A percentile compares a stretch with the other conserved stretches of the same genome.
Evolutionary conservation across 345 rosid genomes (phyloP).

Genomic region (Jatropha curcas): DNA sequence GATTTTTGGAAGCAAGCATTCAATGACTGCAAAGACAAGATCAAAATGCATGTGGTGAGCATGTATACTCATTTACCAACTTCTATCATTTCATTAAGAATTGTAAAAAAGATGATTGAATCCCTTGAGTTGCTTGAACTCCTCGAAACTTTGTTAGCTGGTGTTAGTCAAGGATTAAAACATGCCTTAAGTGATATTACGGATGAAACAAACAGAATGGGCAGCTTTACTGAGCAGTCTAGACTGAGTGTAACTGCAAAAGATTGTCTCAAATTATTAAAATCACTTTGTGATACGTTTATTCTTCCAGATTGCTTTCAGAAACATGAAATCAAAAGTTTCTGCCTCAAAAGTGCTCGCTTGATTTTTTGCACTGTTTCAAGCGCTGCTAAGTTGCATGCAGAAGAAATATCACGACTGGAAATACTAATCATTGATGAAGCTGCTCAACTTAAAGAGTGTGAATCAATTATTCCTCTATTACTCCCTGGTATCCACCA

Average conservation of each 20-base stretch:
- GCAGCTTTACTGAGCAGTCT: neutral
- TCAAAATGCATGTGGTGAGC: neutral
- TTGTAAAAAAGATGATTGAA: neutral
- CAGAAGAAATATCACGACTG: slow-evolving; percentile 15
- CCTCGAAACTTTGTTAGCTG: neutral
- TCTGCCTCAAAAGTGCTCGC: slow-evolving; percentile 35
- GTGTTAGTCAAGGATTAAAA: neutral
- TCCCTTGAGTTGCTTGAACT: slow-evolving; percentile 2
- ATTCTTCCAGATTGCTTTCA: neutral
- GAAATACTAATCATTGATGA: slow-evolving; percentile 46
- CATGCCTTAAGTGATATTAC: neutral
- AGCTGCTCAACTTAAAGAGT: slow-evolving; percentile 60
- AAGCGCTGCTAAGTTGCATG: slow-evolving; percentile 35
- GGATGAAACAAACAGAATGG: neutral
- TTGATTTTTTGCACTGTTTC: slow-evolving; percentile 49
- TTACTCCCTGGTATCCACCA: slow-evolving; percentile 43
- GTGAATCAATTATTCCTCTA: slow-evolving; percentile 49
- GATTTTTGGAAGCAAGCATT: neutral
- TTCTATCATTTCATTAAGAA: slow-evolving; percentile 3
- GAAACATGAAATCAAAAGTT: neutral
- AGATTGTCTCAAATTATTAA: slow-evolving; percentile 9
- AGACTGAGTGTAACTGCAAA: neutral
- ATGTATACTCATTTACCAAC: slow-evolving; percentile 8
- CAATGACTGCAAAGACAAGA: neutral
- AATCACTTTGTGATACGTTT: slow-evolving; percentile 10